phyloP scores from a whole-genome alignment of 73 alveolate genomes.

The Tetrahymena elliotti region DNA sequence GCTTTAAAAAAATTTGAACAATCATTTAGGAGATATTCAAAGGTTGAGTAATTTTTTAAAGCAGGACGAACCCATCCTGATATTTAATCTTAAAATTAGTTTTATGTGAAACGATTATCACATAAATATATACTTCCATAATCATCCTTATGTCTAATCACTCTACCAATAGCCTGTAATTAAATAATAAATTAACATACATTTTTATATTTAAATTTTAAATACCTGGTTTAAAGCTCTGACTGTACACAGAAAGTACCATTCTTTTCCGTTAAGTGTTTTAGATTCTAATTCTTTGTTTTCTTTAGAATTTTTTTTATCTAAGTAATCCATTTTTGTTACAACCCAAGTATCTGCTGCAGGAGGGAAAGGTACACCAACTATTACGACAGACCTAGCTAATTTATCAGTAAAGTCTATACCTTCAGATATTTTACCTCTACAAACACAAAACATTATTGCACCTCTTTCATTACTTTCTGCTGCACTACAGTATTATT shows the following conservation, averaged over 20 bases:
- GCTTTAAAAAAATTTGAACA: background rate
- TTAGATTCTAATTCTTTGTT: background rate
- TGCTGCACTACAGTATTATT: background rate
- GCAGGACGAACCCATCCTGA: background rate
- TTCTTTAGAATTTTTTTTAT: background rate
- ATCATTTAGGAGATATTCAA: background rate
- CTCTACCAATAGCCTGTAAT: constrained; percentile 73
- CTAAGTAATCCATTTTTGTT: constrained; percentile 14
- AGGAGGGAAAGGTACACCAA: constrained; percentile 75
- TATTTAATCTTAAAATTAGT: background rate
- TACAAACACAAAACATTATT: constrained; percentile 46
- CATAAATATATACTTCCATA: constrained; percentile 43
- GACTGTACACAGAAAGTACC: constrained; percentile 63
- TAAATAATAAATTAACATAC: background rate
- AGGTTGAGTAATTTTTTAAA: background rate
- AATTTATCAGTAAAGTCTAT: constrained; percentile 56
- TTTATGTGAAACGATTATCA: background rate
- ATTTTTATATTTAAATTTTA: background rate
- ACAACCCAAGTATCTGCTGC: constrained; percentile 20
- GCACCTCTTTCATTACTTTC: constrained; percentile 49
- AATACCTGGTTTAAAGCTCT: constrained; percentile 53
- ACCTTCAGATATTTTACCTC: constrained; percentile 66
- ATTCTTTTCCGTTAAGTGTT: background rate
- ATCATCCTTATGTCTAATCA: constrained; percentile 70
- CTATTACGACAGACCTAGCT: constrained; percentile 65